A percentile compares a stretch with the other conserved stretches of the same genome.
Conservation (phyloP, 345 rosid species). For the Erysimum cheiranthoides region DNA sequence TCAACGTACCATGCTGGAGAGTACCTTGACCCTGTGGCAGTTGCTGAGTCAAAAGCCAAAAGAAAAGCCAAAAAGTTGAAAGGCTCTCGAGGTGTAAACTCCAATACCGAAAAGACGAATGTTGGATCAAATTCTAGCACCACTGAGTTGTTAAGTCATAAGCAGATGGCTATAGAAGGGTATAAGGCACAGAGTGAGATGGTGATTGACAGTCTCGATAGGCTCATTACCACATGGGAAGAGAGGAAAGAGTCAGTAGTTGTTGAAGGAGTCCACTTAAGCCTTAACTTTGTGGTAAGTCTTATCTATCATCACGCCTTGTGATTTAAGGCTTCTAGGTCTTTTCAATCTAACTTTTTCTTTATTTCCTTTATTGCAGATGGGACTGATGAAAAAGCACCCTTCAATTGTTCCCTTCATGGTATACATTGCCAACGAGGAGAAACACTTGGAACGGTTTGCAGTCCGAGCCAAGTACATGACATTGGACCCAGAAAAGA, state of each 20-base stretch:
- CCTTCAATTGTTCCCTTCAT: slow-evolving; percentile 98
- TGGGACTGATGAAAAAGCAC: slow-evolving; percentile 99
- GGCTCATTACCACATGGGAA: slow-evolving; percentile 98
- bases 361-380: slow-evolving; percentile 50
- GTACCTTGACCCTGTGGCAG: slow-evolving; percentile 87
- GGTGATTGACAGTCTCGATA: slow-evolving; percentile 99
- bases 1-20: slow-evolving; percentile 99
- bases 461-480: slow-evolving; percentile 99
- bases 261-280: slow-evolving; percentile 98
- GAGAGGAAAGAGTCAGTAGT: slow-evolving; percentile 93
- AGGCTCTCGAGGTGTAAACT: slow-evolving; percentile 55
- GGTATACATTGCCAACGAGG: slow-evolving; percentile 93
- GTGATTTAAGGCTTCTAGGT: background rate
- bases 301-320: slow-evolving; percentile 20
- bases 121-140: slow-evolving; percentile 45
- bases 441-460: slow-evolving; percentile 96
- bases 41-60: slow-evolving; percentile 91
- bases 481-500: slow-evolving; percentile 95
- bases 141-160: slow-evolving; percentile 66
- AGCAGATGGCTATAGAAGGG: slow-evolving; percentile 98
- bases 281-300: slow-evolving; percentile 98
- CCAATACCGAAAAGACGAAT: slow-evolving; percentile 50
- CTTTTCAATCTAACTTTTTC: background rate
- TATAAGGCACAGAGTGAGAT: slow-evolving; percentile 99
- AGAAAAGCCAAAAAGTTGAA: slow-evolving; percentile 74